Base-by-base conservation (phyloP, 73 alveolate genomes). In the Stentor roeselii region DNA sequence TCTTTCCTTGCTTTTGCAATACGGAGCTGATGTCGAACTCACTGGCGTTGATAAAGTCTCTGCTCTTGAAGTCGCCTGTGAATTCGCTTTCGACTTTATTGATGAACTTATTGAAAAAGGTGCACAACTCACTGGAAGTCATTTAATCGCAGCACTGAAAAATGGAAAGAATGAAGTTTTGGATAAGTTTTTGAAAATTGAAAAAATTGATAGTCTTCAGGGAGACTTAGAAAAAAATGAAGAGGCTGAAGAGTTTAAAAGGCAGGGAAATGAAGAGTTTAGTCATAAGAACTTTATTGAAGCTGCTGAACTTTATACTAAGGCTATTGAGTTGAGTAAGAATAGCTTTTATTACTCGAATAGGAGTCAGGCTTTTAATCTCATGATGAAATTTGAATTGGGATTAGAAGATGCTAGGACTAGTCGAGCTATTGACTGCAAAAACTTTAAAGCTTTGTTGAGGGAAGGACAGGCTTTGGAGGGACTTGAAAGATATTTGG, bases 51-150 rank as follows among this genome's bases (percentile, higher is more conserved):
- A 67, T 67, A 32, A 32, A 21, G 11, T 21, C 34, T 27, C 80
- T 27, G 80, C 80, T 2, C 34, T 67, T 27, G 80, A 67, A 67
- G 80, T 67, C 42, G 80, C 80, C 34, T 67, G 41, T 67, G 80
- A 67, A 32, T 67, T 67, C 2, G 80, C n/a, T 2, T 67, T 67
- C 34, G 0, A 34, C 0, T 67, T 67, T 21, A 21, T 67, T 67
- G 80, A 67, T 11, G 21, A 27, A 11, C 42, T 67, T 27, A 21
- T 67, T 11, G 41, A 34, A 30, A 67, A 32, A 67, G 42, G 80
- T 21, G 80, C 80, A 30, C 21, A 21, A 21, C 42, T 67, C 14
- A 67, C n/a, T 30, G 80, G 80, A 67, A 67, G 80, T 14, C 15
- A 15, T 21, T 27, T 67, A 27, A 11, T 30, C 27, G 80, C 80